These are phyloP conservation scores for Lasiodiplodia citricola DNA, from an alignment of 2,329 filamentous ascomycete species.

Conservation along the genomic window DNA sequence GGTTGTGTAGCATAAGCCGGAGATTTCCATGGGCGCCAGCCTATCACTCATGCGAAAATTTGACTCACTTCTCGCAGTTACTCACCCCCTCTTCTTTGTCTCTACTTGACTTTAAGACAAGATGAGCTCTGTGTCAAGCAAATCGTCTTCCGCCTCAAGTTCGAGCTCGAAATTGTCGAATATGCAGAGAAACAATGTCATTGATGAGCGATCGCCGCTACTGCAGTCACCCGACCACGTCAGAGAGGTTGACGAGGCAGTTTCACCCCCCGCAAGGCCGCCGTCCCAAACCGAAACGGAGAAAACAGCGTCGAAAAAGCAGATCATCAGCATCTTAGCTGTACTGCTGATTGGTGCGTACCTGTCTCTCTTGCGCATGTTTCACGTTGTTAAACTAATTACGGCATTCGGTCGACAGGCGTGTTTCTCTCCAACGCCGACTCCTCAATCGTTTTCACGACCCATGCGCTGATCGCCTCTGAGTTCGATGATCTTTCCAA, in stretches of 20 bases:
- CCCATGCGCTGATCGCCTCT: constrained; percentile 61
- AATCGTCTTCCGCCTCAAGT: background rate
- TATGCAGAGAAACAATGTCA: background rate
- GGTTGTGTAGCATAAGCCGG: background rate
- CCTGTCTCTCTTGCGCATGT: no score
- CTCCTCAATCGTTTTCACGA: constrained; percentile 68
- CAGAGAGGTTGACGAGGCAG: background rate
- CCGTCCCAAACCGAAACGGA: background rate
- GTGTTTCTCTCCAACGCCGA: constrained; percentile 72
- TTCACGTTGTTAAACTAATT: no score
- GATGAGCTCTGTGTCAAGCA: background rate
- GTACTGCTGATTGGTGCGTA: constrained; percentile 34
- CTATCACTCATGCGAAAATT: background rate
- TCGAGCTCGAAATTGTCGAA: background rate
- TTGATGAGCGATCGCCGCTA: background rate
- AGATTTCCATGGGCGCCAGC: background rate
- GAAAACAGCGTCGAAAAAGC: background rate
- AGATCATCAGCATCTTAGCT: constrained; percentile 31
- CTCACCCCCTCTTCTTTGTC: no score
- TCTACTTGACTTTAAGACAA: background rate
- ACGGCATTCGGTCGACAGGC: constrained; percentile 41
- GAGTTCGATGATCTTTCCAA: constrained; percentile 50
- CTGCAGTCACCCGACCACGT: background rate
- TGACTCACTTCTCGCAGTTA: background rate
- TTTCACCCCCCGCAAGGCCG: background rate